Evolutionary conservation across 805 yeast genomes (phyloP).

Genomic region (Lachancea kluyveri): DNA sequence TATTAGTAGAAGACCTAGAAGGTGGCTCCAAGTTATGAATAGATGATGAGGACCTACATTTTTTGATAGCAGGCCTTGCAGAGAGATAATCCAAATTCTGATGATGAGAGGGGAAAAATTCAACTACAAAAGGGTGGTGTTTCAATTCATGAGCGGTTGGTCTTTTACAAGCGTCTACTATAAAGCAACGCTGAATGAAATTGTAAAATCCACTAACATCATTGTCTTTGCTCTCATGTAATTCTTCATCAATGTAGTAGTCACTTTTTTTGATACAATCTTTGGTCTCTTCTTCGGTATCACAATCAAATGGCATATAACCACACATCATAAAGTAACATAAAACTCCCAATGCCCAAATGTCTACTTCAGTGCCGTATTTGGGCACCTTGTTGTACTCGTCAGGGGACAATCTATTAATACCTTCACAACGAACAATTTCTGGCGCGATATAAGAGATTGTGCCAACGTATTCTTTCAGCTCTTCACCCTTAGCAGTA

Average conservation of each 20-base stretch:
- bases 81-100: slow-evolving; percentile 2
- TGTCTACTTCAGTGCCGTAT: slow-evolving; percentile 57
- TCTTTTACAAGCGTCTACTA: slow-evolving; percentile 39
- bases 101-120: slow-evolving; percentile 14
- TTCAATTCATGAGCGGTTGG: slow-evolving; percentile 40
- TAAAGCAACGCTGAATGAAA: slow-evolving; percentile 51
- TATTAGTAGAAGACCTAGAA: slow-evolving; percentile 12
- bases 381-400: slow-evolving; percentile 21
- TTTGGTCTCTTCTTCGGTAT: slow-evolving; percentile 59
- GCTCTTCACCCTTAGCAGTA: slow-evolving; percentile 30
- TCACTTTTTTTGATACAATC: slow-evolving; percentile 57
- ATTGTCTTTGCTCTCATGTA: slow-evolving; percentile 48
- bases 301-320: slow-evolving; percentile 74
- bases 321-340: slow-evolving; percentile 68
- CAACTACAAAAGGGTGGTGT: slow-evolving; percentile 37
- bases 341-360: slow-evolving; percentile 74
- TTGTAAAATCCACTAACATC: slow-evolving; percentile 42
- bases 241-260: slow-evolving; percentile 54
- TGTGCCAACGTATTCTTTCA: slow-evolving; percentile 55
- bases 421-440: slow-evolving; percentile 37
- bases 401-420: slow-evolving; percentile 16
- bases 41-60: slow-evolving; percentile 19
- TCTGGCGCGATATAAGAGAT: slow-evolving; percentile 76
- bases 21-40: slow-evolving; percentile 21
- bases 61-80: slow-evolving; percentile 7